Base-by-base conservation (phyloP, 768 basidiomycete genomes). In the Favolaschia claudopus region DNA sequence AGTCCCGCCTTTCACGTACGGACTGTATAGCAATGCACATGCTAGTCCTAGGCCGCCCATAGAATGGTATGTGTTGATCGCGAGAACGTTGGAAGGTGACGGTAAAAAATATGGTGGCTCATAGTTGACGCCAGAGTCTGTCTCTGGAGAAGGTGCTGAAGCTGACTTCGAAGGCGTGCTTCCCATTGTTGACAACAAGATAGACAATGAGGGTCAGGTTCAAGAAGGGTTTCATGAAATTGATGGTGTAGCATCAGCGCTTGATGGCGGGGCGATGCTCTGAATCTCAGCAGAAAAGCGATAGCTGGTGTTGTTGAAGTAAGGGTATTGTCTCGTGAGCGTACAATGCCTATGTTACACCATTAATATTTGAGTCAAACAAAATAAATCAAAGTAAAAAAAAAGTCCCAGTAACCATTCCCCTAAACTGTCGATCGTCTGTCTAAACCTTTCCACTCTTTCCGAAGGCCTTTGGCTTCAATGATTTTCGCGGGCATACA, bases 401-500 rank as follows among this genome's bases (percentile, higher is more conserved):
- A n/a, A n/a, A n/a, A n/a, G n/a, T n/a, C n/a, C n/a, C n/a, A n/a
- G n/a, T n/a, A n/a, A n/a, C n/a, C n/a, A 24, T 42, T 6, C 29
- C 2, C 14, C 27, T n/a, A 42, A 42, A 19, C 19, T 40, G 17
- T 7, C 17, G 28, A 22, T 8, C 73, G 70, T 34, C 84, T 73
- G 22, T 80, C 78, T 22, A 91, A 74, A 2, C 82, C 85, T 64
- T 80, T 74, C 89, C 89, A 90, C 5, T 69, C 79, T 69, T 89
- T 93, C 63, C 79, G 77, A 55, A 96, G 77, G 3, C 92, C 94
- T 73, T 74, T 83, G 32, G 72, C 73, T 69, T 91, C 86, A 38
- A 94, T 92, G 8, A 95, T 66, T 12, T 70, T 71, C 1, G 89
- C 89, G 8, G 95, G 96, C 95, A 99, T 95, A 76, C 96, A 99